phyloP scores from a whole-genome alignment of 176 grass and related monocot genomes.

The Triticum timopheevii region DNA sequence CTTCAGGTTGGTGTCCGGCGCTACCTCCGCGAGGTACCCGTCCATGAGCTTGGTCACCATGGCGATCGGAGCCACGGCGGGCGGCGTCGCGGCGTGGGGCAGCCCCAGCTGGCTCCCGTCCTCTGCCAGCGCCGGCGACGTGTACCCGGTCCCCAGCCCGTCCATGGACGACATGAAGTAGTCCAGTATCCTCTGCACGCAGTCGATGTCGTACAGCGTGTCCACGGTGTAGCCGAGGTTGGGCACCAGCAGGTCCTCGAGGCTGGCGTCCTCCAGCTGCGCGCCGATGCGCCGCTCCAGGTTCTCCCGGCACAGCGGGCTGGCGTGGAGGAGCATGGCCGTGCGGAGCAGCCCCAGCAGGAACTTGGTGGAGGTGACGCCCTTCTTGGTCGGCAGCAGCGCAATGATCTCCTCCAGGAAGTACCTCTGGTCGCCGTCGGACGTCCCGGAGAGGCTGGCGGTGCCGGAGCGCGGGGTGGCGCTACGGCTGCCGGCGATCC shows the following conservation, averaged over 20 bases:
- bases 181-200: constrained; percentile 80
- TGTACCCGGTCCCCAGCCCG: constrained; percentile 38
- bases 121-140: constrained; percentile 43
- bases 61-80: constrained; percentile 46
- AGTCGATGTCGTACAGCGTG: constrained; percentile 82
- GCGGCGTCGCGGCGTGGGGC: constrained; percentile 27
- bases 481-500: constrained; percentile 34
- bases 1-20: constrained; percentile 75
- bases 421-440: constrained; percentile 67
- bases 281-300: constrained; percentile 76
- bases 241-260: constrained; percentile 82
- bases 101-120: constrained; percentile 38
- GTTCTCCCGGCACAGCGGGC: constrained; percentile 63
- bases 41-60: constrained; percentile 84
- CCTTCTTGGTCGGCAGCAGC: constrained; percentile 75
- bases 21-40: constrained; percentile 73
- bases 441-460: constrained; percentile 35
- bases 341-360: constrained; percentile 76
- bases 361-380: constrained; percentile 69
- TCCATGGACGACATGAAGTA: constrained; percentile 76
- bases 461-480: constrained; percentile 40
- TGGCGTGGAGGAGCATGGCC: constrained; percentile 71
- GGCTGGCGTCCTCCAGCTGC: constrained; percentile 74
- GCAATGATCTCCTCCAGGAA: constrained; percentile 92
- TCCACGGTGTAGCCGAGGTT: constrained; percentile 73